Conservation (phyloP, 2,329 filamentous ascomycete species). For the Leptographium lundbergii region DNA sequence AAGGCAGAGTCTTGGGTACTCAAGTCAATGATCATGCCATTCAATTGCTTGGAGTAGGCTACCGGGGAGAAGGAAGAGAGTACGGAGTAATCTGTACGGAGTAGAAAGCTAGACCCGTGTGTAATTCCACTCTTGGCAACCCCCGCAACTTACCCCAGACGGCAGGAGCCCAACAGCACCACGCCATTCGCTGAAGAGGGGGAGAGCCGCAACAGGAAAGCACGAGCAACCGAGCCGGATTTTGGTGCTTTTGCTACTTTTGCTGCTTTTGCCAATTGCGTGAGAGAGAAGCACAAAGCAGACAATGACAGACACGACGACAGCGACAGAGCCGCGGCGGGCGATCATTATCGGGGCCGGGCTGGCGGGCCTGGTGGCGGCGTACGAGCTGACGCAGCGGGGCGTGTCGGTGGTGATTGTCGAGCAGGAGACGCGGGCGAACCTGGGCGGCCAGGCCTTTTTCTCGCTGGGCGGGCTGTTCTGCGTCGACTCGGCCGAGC, state of each 20-base stretch:
- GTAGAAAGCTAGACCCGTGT: too few relatives aligned
- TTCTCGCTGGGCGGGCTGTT: slow-evolving; percentile 52
- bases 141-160: neutral
- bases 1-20: too few relatives aligned
- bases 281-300: neutral
- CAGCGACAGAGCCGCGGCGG: slow-evolving; percentile 15
- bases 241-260: too few relatives aligned
- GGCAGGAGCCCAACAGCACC: neutral
- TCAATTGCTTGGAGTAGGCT: too few relatives aligned
- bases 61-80: too few relatives aligned
- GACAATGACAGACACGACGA: neutral
- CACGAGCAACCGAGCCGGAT: neutral
- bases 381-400: slow-evolving; percentile 40
- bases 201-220: neutral
- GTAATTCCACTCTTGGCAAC: too few relatives aligned
- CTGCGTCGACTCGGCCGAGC: slow-evolving; percentile 42
- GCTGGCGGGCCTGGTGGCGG: slow-evolving; percentile 46
- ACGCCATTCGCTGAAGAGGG: neutral
- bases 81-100: too few relatives aligned
- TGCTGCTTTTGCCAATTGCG: too few relatives aligned
- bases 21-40: too few relatives aligned
- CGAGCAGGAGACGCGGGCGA: slow-evolving; percentile 45
- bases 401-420: slow-evolving; percentile 37
- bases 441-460: slow-evolving; percentile 49
- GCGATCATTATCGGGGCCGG: slow-evolving; percentile 46